Percentiles rank a stretch among this genome's conserved stretches.
phyloP scores from a whole-genome alignment of 306 rosid genomes.

The Gastrolobium villosum region DNA sequence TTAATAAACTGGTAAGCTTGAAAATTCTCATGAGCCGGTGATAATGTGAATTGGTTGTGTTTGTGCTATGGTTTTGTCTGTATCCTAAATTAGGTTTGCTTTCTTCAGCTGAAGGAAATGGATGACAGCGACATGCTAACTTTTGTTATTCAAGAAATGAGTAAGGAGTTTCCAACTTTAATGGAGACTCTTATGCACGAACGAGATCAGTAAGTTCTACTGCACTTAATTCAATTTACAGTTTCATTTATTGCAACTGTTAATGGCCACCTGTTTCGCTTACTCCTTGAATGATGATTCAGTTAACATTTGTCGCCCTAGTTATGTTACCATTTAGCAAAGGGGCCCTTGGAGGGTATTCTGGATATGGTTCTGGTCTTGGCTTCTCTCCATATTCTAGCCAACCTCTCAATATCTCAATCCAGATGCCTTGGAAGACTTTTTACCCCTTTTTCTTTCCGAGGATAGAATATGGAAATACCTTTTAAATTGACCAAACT shows the following conservation, averaged over 20 bases:
- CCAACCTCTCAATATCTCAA: neutral
- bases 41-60: conserved; percentile 32
- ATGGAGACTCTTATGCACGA: conserved; percentile 97
- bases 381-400: conserved; percentile 18
- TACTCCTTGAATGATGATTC: conserved; percentile 31
- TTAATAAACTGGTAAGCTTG: conserved; percentile 77
- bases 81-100: conserved; percentile 47
- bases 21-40: conserved; percentile 30
- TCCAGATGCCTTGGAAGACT: conserved; percentile 20
- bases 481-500: neutral
- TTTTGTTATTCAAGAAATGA: conserved; percentile 90
- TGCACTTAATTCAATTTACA: conserved; percentile 36
- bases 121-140: conserved; percentile 92
- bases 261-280: conserved; percentile 23
- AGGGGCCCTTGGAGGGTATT: conserved; percentile 30
- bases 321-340: conserved; percentile 9
- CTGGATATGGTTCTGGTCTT: conserved; percentile 35
- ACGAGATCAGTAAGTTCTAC: conserved; percentile 83
- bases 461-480: neutral
- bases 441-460: conserved; percentile 14
- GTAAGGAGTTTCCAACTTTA: conserved; percentile 90
- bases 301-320: conserved; percentile 20
- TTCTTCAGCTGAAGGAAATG: conserved; percentile 87
- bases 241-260: no score
- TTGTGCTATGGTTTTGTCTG: conserved; percentile 28